Evolutionary conservation across 306 rosid species (phyloP), one percentile per base, ranked within the genome.

Genomic region (Glycine soja): DNA sequence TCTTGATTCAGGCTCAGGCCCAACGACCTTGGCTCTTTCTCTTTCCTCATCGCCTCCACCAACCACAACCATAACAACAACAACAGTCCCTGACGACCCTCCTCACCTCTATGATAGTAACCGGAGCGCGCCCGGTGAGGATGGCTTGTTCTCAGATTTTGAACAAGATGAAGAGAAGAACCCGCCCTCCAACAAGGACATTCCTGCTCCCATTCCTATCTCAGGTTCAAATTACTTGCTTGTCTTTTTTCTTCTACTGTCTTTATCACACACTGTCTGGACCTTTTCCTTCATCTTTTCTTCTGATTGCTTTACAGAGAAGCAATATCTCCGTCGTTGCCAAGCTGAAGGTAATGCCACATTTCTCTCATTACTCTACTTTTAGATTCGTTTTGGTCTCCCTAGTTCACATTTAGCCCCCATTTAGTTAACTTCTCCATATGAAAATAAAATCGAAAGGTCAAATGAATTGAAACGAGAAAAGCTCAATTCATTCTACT

Each of bases 141-240:
- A 93, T 16, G 94, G 91, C 9, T 62, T 93, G 81, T 93, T 90
- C 84, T 90, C 92, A 8, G 97, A 93, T 67, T 90, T 85, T 16
- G 97, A 92, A 84, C 94, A 86, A 64, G 97, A 89, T 6, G 92
- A 93, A 56, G 71, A 80, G 59, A 89, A 85, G 85, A 83, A 74
- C 18, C 70, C 68, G 34, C 52, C 58, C 18, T 13, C 89, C 10
- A 70, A 12, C 10, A 70, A 24, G 19, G 34, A 46, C 43, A 73
- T 89, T 71, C 87, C 91, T 9, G 88, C 85, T n/a, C 89, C 91
- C 69, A 38, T 69, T 73, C 97, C 94, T 34, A 87, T 93, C 70
- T 89, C 97, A 74, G 94, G 96, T 74, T 74, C 36, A 34, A 3
- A 15, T 16, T 67, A 42, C 63, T 16, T 7, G 0, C 9, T 16